Evolutionary conservation across 768 basidiomycete genomes (phyloP).

Genomic region (Tephrocybe sp.): DNA sequence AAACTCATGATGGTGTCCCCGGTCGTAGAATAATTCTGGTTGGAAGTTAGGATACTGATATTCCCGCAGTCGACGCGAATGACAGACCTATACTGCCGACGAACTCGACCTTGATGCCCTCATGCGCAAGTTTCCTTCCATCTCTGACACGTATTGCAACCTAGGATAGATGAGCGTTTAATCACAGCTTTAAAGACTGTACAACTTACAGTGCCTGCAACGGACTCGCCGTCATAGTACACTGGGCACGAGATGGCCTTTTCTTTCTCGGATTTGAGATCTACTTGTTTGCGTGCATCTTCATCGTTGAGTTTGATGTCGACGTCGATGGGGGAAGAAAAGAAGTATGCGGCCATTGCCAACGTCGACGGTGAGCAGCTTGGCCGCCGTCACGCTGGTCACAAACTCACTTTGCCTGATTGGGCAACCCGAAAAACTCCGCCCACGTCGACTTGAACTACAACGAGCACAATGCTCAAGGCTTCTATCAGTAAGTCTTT

Average conservation of each 20-base stretch:
- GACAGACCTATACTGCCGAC: slow-evolving; percentile 88
- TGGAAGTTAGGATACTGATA: slow-evolving; percentile 4
- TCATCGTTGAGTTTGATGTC: slow-evolving; percentile 88
- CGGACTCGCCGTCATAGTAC: slow-evolving; percentile 94
- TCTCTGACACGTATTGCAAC: slow-evolving; percentile 87
- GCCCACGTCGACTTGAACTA: slow-evolving; percentile 17
- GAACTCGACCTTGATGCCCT: slow-evolving; percentile 97
- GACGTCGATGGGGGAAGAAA: slow-evolving; percentile 86
- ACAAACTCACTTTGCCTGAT: slow-evolving; percentile 6
- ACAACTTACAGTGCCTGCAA: slow-evolving; percentile 70
- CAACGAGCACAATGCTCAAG: slow-evolving; percentile 35
- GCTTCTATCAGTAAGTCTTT: slow-evolving; percentile 24
- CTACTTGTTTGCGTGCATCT: slow-evolving; percentile 84
- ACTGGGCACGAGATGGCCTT: slow-evolving; percentile 83
- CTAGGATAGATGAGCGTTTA: too few species aligned
- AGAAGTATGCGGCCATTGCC: slow-evolving; percentile 86
- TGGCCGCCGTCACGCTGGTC: slow-evolving; percentile 10
- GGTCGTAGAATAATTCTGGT: slow-evolving; percentile 90
- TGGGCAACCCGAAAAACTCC: slow-evolving; percentile 22
- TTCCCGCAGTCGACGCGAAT: background rate
- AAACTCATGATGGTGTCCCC: slow-evolving; percentile 98
- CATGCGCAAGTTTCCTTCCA: slow-evolving; percentile 92
- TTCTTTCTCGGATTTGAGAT: slow-evolving; percentile 89
- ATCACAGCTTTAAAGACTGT: background rate
- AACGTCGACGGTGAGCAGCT: background rate